A percentile compares a stretch with the other conserved stretches of the same genome.
Conservation (phyloP, 768 basidiomycete species). For the Collybia nuda region DNA sequence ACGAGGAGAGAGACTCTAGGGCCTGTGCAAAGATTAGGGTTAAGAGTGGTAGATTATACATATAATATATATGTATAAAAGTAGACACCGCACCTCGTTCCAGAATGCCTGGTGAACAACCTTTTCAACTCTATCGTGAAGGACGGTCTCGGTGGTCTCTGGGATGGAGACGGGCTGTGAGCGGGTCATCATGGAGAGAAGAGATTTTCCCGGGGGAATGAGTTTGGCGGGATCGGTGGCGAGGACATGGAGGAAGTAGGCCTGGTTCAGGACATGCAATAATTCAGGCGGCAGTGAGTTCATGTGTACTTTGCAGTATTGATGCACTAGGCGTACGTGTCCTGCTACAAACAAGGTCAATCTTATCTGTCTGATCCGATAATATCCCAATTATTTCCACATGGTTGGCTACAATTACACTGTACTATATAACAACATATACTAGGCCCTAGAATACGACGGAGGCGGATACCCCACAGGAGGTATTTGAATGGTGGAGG, state of each 20-base stretch:
- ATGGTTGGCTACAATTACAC: no score
- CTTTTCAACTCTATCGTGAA: slow-evolving; percentile 44
- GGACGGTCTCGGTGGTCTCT: slow-evolving; percentile 3
- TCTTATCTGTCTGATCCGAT: no score
- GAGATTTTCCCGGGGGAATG: slow-evolving; percentile 71
- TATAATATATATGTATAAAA: background rate
- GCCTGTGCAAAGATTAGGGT: slow-evolving; percentile 44
- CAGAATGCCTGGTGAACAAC: slow-evolving; percentile 71
- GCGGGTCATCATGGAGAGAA: slow-evolving; percentile 57
- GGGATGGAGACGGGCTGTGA: background rate
- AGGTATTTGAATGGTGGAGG: no score
- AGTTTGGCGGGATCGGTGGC: slow-evolving; percentile 59
- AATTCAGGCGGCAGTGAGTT: slow-evolving; percentile 53
- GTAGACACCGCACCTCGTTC: slow-evolving; percentile 55
- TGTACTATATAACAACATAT: no score
- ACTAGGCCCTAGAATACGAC: no score
- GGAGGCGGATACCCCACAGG: no score
- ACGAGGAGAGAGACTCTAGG: slow-evolving; percentile 50
- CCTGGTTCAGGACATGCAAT: slow-evolving; percentile 53
- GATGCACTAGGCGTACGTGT: no score
- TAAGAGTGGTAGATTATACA: background rate
- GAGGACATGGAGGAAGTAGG: slow-evolving; percentile 68
- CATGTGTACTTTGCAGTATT: no score
- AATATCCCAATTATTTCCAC: no score
- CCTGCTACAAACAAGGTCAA: no score